Base-by-base conservation (phyloP, 495 filamentous ascomycete species). In the Viridothelium virens region DNA sequence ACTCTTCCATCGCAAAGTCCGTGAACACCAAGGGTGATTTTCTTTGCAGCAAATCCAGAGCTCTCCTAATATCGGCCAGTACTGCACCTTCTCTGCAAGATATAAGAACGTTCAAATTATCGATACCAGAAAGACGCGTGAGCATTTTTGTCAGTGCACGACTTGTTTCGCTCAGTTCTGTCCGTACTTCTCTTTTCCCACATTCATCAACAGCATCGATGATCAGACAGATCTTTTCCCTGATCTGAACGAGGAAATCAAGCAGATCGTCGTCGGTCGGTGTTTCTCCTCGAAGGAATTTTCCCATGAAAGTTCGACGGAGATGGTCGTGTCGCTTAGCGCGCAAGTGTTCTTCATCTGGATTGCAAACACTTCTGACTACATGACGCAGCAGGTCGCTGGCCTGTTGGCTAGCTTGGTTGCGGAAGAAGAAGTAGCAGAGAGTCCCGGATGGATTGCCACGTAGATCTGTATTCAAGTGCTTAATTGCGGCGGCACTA, bases 251-350 rank as follows among this genome's bases (percentile, higher is more conserved):
- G n/a, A 53, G 48, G 16, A 53, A 53, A 53, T 6, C 48, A 53
- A 53, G 48, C 6, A 53, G 48, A 53, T 53, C 48, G 48, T 53
- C 16, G 48, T 53, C 48, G 48, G 7, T 53, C 7, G 48, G 48
- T 53, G 48, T 53, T 53, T 53, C 48, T 53, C 48, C 48, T n/a
- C 48, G 48, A 53, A 53, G 48, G 48, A 14, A 53, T 53, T 53
- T 53, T 53, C 48, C 48, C 48, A 53, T 53, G 48, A 53, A 53
- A 53, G 48, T 53, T 53, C 48, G 48, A 53, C 48, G 48, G n/a
- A 53, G 48, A 53, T 53, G 48, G 3, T 53, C n/a, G 16, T 53
- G 48, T 53, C 48, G 9, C 48, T 53, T 25, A 53, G 48, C 48
- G 6, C 48, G 48, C 48, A 53, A 53, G 9, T 53, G 48, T n/a